Base-by-base conservation (phyloP, 1,284 basidiomycete species). In the Psilocybe mexicana region DNA sequence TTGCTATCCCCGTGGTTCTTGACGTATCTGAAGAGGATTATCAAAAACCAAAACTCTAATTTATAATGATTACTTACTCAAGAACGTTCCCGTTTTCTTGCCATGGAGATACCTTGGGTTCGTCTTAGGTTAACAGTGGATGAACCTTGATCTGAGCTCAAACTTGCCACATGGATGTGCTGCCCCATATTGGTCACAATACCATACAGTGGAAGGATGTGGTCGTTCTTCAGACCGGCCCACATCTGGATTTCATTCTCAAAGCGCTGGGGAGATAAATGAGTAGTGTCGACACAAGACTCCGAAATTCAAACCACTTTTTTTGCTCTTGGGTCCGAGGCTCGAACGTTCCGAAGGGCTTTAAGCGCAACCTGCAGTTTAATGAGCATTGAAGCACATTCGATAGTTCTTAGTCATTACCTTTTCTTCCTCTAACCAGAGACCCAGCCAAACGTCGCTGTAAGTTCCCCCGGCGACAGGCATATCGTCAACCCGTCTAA, bases 21-120 rank as follows among this genome's bases (percentile, higher is more conserved):
- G 18, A 75, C 70, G 63, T 78, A 82, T 26, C 82, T 83, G 51
- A 43, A 23, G 3, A 14, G 23, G 43, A 33, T 11, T 55, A 2
- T 18, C 18, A 14, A 2, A 35, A 5, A 6, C 8, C 11, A 24
- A 30, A 11, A n/a, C 48, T 50, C 18, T 30, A 33, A 11, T 24
- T 3, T 4, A 18, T 14, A 33, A 53, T 11, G 28, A 28, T 35
- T 36, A 40, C 6, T 30, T 63, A 83, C 80, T 77, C 76, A 0
- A 79, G 70, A n/a, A 82, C 75, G 64, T 84, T 79, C 35, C 80
- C 84, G 61, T 83, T 76, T 25, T 77, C 72, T 69, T 83, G 81
- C 84, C 84, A 85, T 4, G 82, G 79, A 7, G 83, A 82, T 30
- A 86, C 80, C 84, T 86, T 49, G 18, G 33, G 8, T 33, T 18